Evolutionary conservation across 2,329 filamentous ascomycete genomes (phyloP), one percentile per base, ranked within the genome.

Genomic region (Boeremia exigua): DNA sequence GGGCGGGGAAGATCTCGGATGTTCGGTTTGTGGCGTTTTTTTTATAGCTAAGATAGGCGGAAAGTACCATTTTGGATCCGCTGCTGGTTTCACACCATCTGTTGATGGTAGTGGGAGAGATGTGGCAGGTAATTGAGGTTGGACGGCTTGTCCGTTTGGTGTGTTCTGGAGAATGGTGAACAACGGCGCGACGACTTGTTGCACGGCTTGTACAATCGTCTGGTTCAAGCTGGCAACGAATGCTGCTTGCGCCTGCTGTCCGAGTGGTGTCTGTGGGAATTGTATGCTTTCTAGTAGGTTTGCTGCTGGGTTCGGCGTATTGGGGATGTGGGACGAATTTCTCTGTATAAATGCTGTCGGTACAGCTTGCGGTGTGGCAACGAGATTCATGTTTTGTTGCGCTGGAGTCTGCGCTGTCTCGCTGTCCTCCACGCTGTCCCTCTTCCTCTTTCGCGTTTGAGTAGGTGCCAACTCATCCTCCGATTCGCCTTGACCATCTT

Each of bases 401-500:
- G 14, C 14, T n/a, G 19, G 15, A 40, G 27, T 36, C n/a, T 53
- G 40, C 29, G 44, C 43, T 19, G 9, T 27, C 33, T 19, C 19
- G 29, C 43, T 27, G 17, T 49, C 43, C 33, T 44, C 37, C 10
- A 17, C 11, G 19, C 40, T 39, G 32, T 43, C 36, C 23, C 39
- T 48, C 23, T 62, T 51, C n/a, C 49, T 56, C 37, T 56, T 60
- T 6, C 15, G 36, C 4, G 42, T 49, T 39, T 66, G 59, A 15
- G 66, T 59, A 12, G 65, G 69, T 17, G 71, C 70, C 59, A 75
- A 44, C 59, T 75, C 71, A 33, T 74, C 70, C 37, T 65, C 66
- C 6, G 57, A 63, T 25, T 66, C 61, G 7, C 56, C 25, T 15
- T 32, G 32, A 4, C 33, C 61, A 0, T 57, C 55, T 2, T 52